Percentiles rank a stretch among this genome's conserved stretches.
Evolutionary conservation across 495 filamentous ascomycete genomes (phyloP).

Genomic region (Penicillium argentinense): DNA sequence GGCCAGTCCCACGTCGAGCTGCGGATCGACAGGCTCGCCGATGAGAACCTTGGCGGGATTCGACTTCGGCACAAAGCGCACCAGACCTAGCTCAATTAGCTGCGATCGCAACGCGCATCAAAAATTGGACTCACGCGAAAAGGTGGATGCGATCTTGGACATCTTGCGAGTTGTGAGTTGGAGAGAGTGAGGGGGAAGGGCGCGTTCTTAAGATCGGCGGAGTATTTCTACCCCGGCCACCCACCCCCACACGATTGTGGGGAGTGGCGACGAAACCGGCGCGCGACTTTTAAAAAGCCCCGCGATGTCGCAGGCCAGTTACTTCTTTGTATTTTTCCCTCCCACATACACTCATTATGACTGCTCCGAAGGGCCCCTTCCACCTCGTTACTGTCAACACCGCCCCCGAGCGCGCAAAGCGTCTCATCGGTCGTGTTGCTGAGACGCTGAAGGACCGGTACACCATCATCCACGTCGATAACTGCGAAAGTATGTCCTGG

Average conservation of each 20-base stretch:
- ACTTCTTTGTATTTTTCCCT: neutral
- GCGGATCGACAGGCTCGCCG: conserved; percentile 53
- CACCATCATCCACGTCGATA: conserved; percentile 57
- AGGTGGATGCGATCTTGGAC: conserved; percentile 45
- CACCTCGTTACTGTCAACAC: conserved; percentile 69
- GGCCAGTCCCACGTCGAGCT: conserved; percentile 55
- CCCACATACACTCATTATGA: conserved; percentile 29
- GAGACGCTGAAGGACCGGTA: conserved; percentile 60
- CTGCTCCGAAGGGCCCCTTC: conserved; percentile 57
- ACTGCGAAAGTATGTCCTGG: conserved; percentile 57
- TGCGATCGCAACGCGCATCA: neutral
- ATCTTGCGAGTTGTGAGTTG: conserved; percentile 17
- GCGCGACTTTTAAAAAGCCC: conserved; percentile 18
- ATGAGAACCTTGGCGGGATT: conserved; percentile 51
- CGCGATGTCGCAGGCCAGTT: conserved; percentile 7
- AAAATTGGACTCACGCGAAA: conserved; percentile 35
- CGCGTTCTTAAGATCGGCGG: conserved; percentile 14
- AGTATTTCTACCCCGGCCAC: conserved; percentile 27
- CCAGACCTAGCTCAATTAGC: conserved; percentile 47
- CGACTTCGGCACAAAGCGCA: conserved; percentile 58
- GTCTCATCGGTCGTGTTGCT: conserved; percentile 57
- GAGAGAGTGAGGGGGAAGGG: neutral
- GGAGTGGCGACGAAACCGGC: conserved; percentile 12
- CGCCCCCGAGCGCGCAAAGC: conserved; percentile 62
- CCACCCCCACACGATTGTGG: conserved; percentile 20